Conservation (phyloP, 352 stramenopile genomes). For the Phytophthora crassamura region DNA sequence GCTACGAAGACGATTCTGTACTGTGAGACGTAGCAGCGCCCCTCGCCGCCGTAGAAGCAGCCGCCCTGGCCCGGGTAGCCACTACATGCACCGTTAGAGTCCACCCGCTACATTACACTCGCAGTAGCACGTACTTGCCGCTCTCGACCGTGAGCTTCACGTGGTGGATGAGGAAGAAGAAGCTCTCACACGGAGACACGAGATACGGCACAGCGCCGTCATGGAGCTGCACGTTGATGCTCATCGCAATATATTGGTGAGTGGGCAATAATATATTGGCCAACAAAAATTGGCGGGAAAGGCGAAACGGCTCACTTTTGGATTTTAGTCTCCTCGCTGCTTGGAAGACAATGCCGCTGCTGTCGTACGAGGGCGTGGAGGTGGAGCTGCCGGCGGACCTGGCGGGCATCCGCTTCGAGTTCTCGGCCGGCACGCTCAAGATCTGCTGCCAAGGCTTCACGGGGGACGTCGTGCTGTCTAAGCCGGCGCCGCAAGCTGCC, state of each 20-base stretch:
- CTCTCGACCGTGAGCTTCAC: constrained; percentile 82
- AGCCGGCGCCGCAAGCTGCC: constrained; percentile 33
- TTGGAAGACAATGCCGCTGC: constrained; percentile 48
- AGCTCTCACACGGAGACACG: constrained; percentile 81
- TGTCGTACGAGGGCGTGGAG: constrained; percentile 82
- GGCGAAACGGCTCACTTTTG: no score
- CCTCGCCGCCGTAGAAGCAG: constrained; percentile 79
- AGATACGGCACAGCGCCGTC: constrained; percentile 66
- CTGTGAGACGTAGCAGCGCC: constrained; percentile 78
- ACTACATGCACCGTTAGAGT: constrained; percentile 34
- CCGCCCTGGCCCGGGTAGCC: constrained; percentile 83
- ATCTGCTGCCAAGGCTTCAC: constrained; percentile 83
- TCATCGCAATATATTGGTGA: constrained; percentile 49
- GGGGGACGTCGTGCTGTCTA: constrained; percentile 70
- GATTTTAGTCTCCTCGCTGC: no score
- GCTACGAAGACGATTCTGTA: constrained; percentile 81
- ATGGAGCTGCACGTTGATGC: constrained; percentile 79
- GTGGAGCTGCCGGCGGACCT: constrained; percentile 73
- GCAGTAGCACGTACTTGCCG: constrained; percentile 61
- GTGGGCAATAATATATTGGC: no score
- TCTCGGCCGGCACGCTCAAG: constrained; percentile 58
- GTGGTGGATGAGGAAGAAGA: constrained; percentile 79
- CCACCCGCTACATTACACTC: neutral
- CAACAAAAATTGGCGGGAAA: neutral
- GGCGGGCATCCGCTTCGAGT: constrained; percentile 71